Evolutionary conservation across 2,329 filamentous ascomycete species (phyloP).

Genomic region (Orbilia ellipsospora): DNA sequence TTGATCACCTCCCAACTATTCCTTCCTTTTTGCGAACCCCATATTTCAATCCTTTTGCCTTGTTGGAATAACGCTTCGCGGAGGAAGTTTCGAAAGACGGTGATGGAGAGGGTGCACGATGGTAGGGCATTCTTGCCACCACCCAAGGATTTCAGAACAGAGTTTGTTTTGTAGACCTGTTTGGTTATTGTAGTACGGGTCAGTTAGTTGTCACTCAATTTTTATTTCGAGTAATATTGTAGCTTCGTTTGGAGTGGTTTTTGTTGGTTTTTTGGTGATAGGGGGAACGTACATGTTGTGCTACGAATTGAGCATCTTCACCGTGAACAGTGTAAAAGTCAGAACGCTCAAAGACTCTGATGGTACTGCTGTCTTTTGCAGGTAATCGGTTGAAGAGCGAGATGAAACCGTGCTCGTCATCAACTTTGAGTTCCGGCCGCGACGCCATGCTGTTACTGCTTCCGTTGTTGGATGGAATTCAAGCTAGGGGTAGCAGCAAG

Average conservation of each 20-base stretch:
- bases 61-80: constrained; percentile 92
- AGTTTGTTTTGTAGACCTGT: constrained; percentile 95
- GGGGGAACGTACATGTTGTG: constrained; percentile 70
- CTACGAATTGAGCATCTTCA: constrained; percentile 84
- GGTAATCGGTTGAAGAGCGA: constrained; percentile 92
- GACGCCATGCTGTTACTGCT: constrained; percentile 69
- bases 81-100: constrained; percentile 94
- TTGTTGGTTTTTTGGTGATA: no score
- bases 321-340: constrained; percentile 97
- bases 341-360: constrained; percentile 91
- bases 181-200: not conserved
- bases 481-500: no score
- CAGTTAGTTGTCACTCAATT: not conserved
- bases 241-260: no score
- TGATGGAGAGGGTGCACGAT: constrained; percentile 94
- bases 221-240: constrained; percentile 9
- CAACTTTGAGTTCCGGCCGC: constrained; percentile 79
- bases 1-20: constrained; percentile 94
- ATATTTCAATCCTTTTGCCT: constrained; percentile 91
- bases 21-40: constrained; percentile 77
- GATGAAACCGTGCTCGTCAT: constrained; percentile 97
- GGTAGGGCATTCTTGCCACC: constrained; percentile 75
- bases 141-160: constrained; percentile 89
- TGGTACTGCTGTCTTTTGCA: constrained; percentile 74
- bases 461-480: no score